phyloP scores from a whole-genome alignment of 2,329 filamentous ascomycete genomes.

The Paradendryphiella salina region DNA sequence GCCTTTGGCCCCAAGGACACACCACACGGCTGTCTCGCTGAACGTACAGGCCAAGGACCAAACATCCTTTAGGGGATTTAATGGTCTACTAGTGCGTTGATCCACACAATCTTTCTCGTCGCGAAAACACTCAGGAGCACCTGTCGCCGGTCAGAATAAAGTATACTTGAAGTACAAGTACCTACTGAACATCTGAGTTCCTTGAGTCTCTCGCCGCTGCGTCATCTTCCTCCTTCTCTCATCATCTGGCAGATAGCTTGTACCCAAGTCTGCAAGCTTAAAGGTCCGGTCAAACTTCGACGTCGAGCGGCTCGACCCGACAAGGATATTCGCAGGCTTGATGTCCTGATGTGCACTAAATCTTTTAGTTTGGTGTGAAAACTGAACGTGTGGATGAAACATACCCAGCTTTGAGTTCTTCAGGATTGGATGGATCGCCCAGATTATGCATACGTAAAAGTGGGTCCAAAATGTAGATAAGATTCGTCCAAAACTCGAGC shows the following conservation, averaged over 20 bases:
- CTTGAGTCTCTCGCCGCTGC: constrained; percentile 21
- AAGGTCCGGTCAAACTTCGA: constrained; percentile 27
- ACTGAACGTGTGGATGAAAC: background rate
- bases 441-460: constrained; percentile 33
- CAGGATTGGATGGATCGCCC: background rate
- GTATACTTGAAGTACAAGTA: background rate
- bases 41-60: constrained; percentile 44
- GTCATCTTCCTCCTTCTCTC: too few species aligned
- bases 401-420: background rate
- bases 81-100: constrained; percentile 6
- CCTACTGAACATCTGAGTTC: constrained; percentile 47
- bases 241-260: too few species aligned
- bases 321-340: constrained; percentile 52
- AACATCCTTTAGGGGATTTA: constrained; percentile 43
- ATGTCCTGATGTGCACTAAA: constrained; percentile 50
- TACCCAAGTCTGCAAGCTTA: constrained; percentile 48
- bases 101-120: constrained; percentile 5
- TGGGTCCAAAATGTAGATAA: constrained; percentile 36
- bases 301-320: background rate
- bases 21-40: constrained; percentile 30
- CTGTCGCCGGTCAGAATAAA: constrained; percentile 3
- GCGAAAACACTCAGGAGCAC: constrained; percentile 26
- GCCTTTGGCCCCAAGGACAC: constrained; percentile 15
- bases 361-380: background rate
- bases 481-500: constrained; percentile 36